phyloP scores from a whole-genome alignment of 2,329 filamentous ascomycete genomes.

The Chaetomiaceae sp. region DNA sequence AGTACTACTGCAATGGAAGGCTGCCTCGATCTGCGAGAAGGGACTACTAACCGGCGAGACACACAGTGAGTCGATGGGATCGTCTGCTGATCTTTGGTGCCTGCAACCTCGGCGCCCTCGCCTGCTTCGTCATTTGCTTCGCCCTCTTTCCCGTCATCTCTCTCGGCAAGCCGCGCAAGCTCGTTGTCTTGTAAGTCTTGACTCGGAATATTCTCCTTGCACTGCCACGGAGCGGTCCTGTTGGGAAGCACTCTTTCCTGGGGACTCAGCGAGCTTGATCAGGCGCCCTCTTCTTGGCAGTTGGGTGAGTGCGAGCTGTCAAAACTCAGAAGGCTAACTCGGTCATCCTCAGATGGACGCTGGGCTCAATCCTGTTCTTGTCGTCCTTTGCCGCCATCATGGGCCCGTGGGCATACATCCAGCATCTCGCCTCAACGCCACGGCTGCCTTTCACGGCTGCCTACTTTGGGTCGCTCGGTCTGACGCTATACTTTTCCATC shows the following conservation, averaged over 20 bases:
- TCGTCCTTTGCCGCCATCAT: slow-evolving; percentile 91
- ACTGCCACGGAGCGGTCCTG: background rate
- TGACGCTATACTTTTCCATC: slow-evolving; percentile 89
- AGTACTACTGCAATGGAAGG: background rate
- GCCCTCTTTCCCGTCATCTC: slow-evolving; percentile 80
- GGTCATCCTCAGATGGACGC: slow-evolving; percentile 69
- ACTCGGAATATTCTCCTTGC: background rate
- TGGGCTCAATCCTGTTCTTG: slow-evolving; percentile 86
- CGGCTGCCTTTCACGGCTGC: slow-evolving; percentile 88
- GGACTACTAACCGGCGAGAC: slow-evolving; percentile 35
- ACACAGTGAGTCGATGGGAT: slow-evolving; percentile 92
- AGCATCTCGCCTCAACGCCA: slow-evolving; percentile 78
- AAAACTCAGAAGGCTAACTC: slow-evolving; percentile 3
- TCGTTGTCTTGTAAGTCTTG: slow-evolving; percentile 86
- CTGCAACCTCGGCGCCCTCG: slow-evolving; percentile 83
- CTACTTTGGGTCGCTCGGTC: slow-evolving; percentile 87
- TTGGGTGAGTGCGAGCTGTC: background rate
- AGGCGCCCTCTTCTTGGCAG: background rate
- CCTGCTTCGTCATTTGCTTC: slow-evolving; percentile 92
- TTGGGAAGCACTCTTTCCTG: background rate
- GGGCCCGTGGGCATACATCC: slow-evolving; percentile 78
- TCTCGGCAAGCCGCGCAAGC: slow-evolving; percentile 74
- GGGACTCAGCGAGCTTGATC: background rate
- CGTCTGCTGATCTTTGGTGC: slow-evolving; percentile 85
- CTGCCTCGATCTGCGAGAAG: slow-evolving; percentile 16